phyloP scores from a whole-genome alignment of 495 filamentous ascomycete genomes.

The Terfezia claveryi region DNA sequence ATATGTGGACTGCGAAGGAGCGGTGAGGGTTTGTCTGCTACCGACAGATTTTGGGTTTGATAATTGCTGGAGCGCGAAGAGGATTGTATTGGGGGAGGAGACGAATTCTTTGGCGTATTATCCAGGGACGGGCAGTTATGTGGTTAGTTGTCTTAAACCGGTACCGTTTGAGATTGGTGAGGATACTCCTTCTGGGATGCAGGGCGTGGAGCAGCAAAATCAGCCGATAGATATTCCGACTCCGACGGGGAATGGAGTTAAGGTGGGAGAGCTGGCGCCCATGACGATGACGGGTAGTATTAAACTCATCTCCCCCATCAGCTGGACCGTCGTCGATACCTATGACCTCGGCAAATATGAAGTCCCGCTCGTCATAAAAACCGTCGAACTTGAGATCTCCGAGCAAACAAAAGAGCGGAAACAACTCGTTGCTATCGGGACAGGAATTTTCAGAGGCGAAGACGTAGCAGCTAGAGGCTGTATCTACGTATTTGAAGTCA shows the following conservation, averaged over 20 bases:
- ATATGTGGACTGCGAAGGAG: conserved; percentile 46
- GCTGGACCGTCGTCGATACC: conserved; percentile 54
- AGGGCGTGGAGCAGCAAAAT: not conserved
- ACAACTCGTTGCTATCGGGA: conserved; percentile 64
- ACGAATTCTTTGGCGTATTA: conserved; percentile 59
- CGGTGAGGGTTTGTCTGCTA: conserved; percentile 44
- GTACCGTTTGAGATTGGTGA: conserved; percentile 62
- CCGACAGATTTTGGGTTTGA: conserved; percentile 42
- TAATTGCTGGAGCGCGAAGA: conserved; percentile 44
- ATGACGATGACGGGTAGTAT: conserved; percentile 42
- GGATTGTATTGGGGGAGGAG: conserved; percentile 45
- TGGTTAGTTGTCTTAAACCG: conserved; percentile 42
- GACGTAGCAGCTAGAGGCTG: conserved; percentile 67
- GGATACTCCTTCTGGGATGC: conserved; percentile 28
- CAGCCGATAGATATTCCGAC: not conserved
- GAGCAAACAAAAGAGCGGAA: conserved; percentile 71
- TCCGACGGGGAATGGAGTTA: too few species aligned
- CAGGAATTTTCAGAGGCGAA: conserved; percentile 62
- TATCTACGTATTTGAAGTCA: conserved; percentile 79
- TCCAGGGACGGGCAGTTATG: conserved; percentile 46
- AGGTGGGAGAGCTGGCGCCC: conserved; percentile 34
- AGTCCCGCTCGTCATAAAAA: conserved; percentile 56
- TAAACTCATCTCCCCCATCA: conserved; percentile 51
- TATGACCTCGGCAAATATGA: conserved; percentile 50
- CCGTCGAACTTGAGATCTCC: conserved; percentile 66